Base-by-base conservation (phyloP, 805 yeast species). In the Nematodospora valgi region DNA sequence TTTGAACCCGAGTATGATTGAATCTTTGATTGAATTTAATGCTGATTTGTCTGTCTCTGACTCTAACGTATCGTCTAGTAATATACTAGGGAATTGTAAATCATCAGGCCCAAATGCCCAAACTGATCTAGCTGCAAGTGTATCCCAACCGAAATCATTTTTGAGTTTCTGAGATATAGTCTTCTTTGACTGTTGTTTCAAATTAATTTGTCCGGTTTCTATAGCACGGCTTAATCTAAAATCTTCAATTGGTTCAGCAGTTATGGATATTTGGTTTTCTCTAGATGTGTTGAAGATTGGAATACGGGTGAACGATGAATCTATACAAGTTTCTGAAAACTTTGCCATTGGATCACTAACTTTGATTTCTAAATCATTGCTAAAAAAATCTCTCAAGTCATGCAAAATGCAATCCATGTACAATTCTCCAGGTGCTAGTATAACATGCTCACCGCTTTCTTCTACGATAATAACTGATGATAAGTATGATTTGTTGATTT, bases 371-470 rank as follows among this genome's bases (percentile, higher is more conserved):
- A 88, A 69, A 15, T 74, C 75, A 27, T 62, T 54, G 0, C 82
- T 72, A 47, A 76, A 83, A 21, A 75, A 62, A 18, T 64, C 55
- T 43, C 97, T 65, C 28, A 93, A 58, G 50, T 87, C 96, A 54
- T 81, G 84, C 25, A 93, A 58, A 16, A 84, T 62, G 46, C 93
- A 85, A 56, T 93, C 98, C 58, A 93, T 55, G 51, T 86, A 86
- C 12, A 91, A 48, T 51, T 93, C 98, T 5, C 98, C 98, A 7
- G 86, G 76, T 0, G 93, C 96, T 18, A 80, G 50, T 0, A 93
- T 54, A 1, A 80, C 78, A 52, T 83, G 86, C 48, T 88, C 97
- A 2, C 97, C 96, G 34, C 89, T 82, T 45, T 86, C 95, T 53
- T 87, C 96, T 1, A 83, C 86, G 43, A 72, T 77, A n/a, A 85